Evolutionary conservation across 148 eudicot species (phyloP).

Genomic region (Chenopodium berlandieri): DNA sequence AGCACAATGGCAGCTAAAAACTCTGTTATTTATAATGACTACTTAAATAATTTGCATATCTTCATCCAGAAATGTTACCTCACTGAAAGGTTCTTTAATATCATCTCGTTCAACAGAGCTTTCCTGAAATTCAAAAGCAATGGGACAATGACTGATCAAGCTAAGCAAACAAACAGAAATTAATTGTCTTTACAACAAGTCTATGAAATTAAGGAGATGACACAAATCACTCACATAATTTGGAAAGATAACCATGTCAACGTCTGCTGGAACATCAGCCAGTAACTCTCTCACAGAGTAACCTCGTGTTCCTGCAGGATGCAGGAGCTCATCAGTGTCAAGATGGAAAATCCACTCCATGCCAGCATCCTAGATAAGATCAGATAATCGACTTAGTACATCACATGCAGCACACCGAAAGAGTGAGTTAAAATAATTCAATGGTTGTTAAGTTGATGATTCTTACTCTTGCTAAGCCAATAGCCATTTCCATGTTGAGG

Average conservation of each 20-base stretch:
- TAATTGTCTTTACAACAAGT: neutral
- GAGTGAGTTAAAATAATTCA: no score
- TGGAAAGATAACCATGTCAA: conserved; percentile 60
- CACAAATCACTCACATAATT: conserved; percentile 53
- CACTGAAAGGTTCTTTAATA: conserved; percentile 63
- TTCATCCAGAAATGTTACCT: conserved; percentile 35
- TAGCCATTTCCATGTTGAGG: conserved; percentile 86
- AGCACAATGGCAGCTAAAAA: no score
- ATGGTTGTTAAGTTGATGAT: neutral
- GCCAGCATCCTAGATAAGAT: conserved; percentile 49
- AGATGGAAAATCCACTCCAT: conserved; percentile 91
- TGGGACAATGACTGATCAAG: neutral
- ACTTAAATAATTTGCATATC: neutral
- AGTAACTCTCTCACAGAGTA: conserved; percentile 60
- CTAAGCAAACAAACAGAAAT: neutral
- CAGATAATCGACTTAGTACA: neutral
- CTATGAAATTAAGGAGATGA: neutral
- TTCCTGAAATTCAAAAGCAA: conserved; percentile 37
- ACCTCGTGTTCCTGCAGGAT: conserved; percentile 67
- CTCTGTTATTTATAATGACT: no score
- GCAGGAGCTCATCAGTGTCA: conserved; percentile 83
- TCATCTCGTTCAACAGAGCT: conserved; percentile 70
- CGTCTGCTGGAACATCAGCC: conserved; percentile 45
- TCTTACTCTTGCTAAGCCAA: conserved; percentile 75
- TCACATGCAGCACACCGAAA: neutral